Percentiles rank a stretch among this genome's conserved stretches.
These are phyloP conservation scores for Mortierella alpina DNA, from an alignment of 192 early-diverging fungal species.

Conservation along the genomic window DNA sequence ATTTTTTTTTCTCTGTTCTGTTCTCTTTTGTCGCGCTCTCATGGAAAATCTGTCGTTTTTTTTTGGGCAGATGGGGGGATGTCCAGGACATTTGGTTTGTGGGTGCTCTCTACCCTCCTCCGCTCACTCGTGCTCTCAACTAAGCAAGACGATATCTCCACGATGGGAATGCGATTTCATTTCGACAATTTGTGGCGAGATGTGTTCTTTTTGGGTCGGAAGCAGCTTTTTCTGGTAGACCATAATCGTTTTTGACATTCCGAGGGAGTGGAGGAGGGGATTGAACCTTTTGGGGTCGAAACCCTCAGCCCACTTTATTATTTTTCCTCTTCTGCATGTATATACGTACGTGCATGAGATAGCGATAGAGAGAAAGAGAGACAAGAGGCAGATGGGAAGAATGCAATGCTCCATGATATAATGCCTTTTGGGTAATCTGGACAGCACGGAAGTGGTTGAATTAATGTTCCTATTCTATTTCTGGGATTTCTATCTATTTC, in stretches of 20 bases:
- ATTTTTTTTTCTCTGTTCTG: neutral
- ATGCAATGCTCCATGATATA: no score
- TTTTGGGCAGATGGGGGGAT: neutral
- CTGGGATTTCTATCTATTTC: slow-evolving; percentile 1
- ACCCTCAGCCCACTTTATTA: no score
- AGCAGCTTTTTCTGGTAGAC: no score
- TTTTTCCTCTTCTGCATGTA: no score
- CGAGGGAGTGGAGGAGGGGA: no score
- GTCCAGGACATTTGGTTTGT: neutral
- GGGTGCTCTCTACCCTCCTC: neutral
- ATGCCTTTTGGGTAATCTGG: neutral
- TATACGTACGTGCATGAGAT: neutral
- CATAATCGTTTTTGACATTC: no score
- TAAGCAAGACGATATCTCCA: neutral
- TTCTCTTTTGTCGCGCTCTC: neutral
- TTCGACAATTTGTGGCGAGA: no score
- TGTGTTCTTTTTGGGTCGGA: no score
- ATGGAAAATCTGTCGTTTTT: neutral
- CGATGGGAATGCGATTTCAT: no score
- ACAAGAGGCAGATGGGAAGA: neutral
- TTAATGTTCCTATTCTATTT: slow-evolving; percentile 11
- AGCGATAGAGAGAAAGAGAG: neutral
- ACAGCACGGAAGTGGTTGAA: neutral
- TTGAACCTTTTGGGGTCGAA: no score
- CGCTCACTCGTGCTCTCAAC: slow-evolving; percentile 2